A percentile compares a stretch with the other conserved stretches of the same genome.
These are phyloP conservation scores for Cichorium intybus DNA, from an alignment of 140 eudicot species.

Conservation along the genomic window DNA sequence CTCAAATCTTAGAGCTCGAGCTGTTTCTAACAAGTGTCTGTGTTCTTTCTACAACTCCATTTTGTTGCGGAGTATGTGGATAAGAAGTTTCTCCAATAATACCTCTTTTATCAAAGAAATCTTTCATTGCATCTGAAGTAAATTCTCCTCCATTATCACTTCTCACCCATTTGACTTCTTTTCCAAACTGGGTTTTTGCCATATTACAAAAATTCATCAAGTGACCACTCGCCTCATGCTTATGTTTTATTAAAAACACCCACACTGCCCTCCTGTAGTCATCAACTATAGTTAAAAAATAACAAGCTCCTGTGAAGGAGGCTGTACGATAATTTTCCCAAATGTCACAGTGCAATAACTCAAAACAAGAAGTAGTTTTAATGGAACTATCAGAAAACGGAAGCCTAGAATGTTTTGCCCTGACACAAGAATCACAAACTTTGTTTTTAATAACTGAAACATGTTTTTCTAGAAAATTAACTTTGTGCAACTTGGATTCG, in stretches of 20 bases:
- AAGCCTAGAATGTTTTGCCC: background rate
- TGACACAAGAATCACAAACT: background rate
- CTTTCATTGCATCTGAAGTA: background rate
- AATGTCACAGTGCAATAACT: background rate
- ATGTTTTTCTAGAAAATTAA: background rate
- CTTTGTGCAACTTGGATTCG: background rate
- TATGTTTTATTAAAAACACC: background rate
- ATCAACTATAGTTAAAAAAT: background rate
- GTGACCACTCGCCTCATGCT: background rate
- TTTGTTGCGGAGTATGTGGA: too few relatives aligned
- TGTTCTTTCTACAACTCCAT: too few relatives aligned
- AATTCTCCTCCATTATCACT: background rate
- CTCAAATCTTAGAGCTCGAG: background rate
- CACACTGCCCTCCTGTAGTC: background rate
- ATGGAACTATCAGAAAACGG: background rate
- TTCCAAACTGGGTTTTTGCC: background rate
- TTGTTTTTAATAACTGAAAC: background rate
- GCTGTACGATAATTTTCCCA: background rate
- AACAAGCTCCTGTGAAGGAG: background rate
- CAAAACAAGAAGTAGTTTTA: background rate
- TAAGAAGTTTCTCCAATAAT: too few relatives aligned
- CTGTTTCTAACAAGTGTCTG: too few relatives aligned
- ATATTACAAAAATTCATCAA: background rate
- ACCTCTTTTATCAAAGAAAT: background rate
- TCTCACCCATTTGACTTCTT: background rate